Percentiles rank a stretch among this genome's conserved stretches.
Evolutionary conservation across 2,329 filamentous ascomycete genomes (phyloP).

Genomic region (Pestalotiopsis fici): DNA sequence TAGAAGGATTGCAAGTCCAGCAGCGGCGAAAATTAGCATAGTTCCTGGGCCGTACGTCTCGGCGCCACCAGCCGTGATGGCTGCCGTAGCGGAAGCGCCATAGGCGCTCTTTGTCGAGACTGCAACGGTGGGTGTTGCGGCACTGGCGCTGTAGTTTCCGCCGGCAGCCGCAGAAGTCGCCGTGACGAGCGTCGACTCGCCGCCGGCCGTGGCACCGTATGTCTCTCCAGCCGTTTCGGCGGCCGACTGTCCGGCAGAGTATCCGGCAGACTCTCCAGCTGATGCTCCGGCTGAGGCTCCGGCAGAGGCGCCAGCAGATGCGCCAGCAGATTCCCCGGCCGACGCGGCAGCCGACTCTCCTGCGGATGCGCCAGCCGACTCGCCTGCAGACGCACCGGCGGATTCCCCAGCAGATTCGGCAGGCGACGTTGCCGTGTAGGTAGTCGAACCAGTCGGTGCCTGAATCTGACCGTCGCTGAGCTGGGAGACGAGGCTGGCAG

Average conservation of each 20-base stretch:
- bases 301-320: background rate
- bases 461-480: background rate
- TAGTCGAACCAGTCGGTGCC: background rate
- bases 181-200: background rate
- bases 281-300: background rate
- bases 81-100: background rate
- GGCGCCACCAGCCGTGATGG: background rate
- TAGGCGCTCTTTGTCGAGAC: background rate
- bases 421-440: background rate
- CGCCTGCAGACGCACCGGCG: background rate
- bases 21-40: background rate
- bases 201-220: background rate
- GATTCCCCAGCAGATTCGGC: background rate
- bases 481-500: background rate
- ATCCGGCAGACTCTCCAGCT: too few species aligned
- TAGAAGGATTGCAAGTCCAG: background rate
- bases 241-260: background rate
- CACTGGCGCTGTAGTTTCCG: background rate
- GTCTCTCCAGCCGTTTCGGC: background rate
- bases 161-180: background rate
- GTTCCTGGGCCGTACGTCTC: background rate
- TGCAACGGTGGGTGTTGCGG: background rate
- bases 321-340: background rate
- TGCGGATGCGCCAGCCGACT: background rate
- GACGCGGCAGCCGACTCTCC: background rate